phyloP scores from a whole-genome alignment of 108 stramenopile species.

The Nitzschia sp. region DNA sequence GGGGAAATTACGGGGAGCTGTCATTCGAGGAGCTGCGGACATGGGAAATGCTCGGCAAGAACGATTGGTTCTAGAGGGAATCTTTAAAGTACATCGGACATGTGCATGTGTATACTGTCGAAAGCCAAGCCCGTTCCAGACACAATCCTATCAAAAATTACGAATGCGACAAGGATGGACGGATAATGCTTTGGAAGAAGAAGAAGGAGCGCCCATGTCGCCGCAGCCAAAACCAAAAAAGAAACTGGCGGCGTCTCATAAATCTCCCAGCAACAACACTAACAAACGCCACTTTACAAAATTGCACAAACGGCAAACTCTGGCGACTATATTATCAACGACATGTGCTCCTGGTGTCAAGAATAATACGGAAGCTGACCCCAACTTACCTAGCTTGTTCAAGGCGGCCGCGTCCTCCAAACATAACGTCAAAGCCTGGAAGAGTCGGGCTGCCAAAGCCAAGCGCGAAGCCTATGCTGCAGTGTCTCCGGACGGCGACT shows the following conservation, averaged over 20 bases:
- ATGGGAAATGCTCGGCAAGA: neutral
- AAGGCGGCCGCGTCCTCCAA: neutral
- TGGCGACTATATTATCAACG: neutral
- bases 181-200: conserved; percentile 9
- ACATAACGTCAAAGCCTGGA: conserved; percentile 13
- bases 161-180: conserved; percentile 4
- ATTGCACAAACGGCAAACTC: neutral
- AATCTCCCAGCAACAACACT: neutral
- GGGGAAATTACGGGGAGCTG: neutral
- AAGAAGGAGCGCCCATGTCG: neutral
- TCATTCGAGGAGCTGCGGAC: neutral
- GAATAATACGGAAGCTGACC: neutral
- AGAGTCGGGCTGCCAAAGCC: neutral
- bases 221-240: no score
- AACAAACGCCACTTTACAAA: neutral
- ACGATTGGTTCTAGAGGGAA: neutral
- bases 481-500: no score
- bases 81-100: neutral
- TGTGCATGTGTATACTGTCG: conserved; percentile 13
- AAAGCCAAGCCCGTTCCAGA: conserved; percentile 16
- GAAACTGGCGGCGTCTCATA: neutral
- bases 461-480: conserved; percentile 1
- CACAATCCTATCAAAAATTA: conserved; percentile 22
- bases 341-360: neutral
- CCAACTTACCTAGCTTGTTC: neutral